Evolutionary conservation across 2,329 filamentous ascomycete species (phyloP).

Genomic region (Ceratocystis alfenasii): DNA sequence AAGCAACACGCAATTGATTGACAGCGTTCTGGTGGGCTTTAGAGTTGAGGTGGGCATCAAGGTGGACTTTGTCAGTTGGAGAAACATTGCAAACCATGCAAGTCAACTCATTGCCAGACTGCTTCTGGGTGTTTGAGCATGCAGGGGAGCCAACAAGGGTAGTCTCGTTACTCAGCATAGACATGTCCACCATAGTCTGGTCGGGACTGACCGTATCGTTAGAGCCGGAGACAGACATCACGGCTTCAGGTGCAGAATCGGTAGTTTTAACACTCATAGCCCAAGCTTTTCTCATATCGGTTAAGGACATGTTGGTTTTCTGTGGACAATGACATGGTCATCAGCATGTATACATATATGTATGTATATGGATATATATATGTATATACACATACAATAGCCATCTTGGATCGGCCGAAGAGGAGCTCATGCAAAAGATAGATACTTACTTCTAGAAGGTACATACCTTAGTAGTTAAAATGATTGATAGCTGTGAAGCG

Average conservation of each 20-base stretch:
- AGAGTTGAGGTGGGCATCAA: slow-evolving; percentile 11
- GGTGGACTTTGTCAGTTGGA: slow-evolving; percentile 4
- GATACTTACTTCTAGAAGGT: neutral
- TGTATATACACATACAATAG: neutral
- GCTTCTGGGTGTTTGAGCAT: neutral
- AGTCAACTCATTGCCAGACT: neutral
- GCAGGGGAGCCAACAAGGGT: slow-evolving; percentile 13
- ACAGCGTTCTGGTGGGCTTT: slow-evolving; percentile 7
- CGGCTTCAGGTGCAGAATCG: slow-evolving; percentile 3
- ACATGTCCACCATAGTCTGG: slow-evolving; percentile 8
- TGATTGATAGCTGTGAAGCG: neutral
- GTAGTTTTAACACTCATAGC: neutral
- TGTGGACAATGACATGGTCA: neutral
- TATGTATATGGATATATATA: neutral
- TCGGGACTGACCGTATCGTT: neutral
- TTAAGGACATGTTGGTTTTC: neutral
- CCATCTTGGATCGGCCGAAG: neutral
- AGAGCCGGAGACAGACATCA: slow-evolving; percentile 1
- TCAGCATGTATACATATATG: neutral
- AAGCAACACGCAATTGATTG: slow-evolving; percentile 1
- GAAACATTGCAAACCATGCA: slow-evolving; percentile 17
- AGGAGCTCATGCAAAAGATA: neutral
- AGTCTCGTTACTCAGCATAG: slow-evolving; percentile 14
- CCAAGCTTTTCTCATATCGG: neutral
- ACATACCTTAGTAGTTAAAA: neutral